Evolutionary conservation across 2,329 filamentous ascomycete genomes (phyloP), one percentile per base, ranked within the genome.

Genomic region (Ceratocystis harringtonii): DNA sequence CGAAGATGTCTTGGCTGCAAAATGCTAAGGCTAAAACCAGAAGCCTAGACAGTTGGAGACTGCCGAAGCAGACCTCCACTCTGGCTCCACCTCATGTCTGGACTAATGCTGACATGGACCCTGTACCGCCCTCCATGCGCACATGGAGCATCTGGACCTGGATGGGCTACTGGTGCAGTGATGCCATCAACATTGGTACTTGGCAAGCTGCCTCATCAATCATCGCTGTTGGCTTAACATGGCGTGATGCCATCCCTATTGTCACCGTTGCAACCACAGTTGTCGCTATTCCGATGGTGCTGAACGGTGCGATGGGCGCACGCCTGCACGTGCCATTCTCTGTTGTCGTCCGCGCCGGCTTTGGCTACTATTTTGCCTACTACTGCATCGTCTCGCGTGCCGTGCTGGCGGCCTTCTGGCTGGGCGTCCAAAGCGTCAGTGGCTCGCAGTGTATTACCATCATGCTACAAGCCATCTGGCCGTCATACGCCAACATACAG

Each of bases 141-240:
- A 79, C 76, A 22, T 79, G 78, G 78, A 75, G 75, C 3, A 73
- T 72, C 12, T 70, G 76, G 62, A 75, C 77, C 36, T 79, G 77
- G 69, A 76, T 78, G 72, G 75, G 75, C 15, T 79, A 80, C 69
- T 80, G 78, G 78, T 76, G 75, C 67, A 76, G 75, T 5, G 78
- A 80, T 68, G 63, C 63, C 32, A 65, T 67, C 48, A 67, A 67
- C 58, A 64, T 67, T 19, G 65, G 65, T 36, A 67, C 65, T 3
- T 67, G 65, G 65, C 62, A 67, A 22, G 65, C 65, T 22, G 65
- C 65, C 17, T 75, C 71, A 41, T 71, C 73, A 52, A 76, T 78
- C 61, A 77, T 77, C 72, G 72, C 74, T 19, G 70, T 78, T 10
- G 76, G 76, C 4, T 77, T 78, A 68, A 78, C 76, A 2, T 76